A percentile compares a stretch with the other conserved stretches of the same genome.
phyloP scores from a whole-genome alignment of 2,329 filamentous ascomycete genomes.

The Orbilia blumenaviensis region DNA sequence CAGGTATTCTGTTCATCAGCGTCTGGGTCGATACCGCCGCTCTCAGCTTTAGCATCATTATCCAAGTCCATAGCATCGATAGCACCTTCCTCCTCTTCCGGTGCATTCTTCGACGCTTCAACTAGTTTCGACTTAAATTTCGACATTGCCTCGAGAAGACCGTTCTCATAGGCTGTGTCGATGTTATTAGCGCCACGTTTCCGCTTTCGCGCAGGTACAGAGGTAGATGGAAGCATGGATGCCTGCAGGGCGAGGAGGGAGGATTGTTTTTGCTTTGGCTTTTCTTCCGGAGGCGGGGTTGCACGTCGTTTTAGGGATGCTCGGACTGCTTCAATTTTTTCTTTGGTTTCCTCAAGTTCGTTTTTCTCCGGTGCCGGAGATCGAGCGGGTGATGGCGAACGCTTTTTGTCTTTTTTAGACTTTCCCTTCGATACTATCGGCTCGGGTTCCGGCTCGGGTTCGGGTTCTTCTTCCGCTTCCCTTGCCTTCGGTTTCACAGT shows the following conservation, averaged over 20 bases:
- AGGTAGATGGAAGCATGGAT: conserved; percentile 76
- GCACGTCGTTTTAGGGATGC: conserved; percentile 50
- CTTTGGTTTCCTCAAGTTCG: conserved; percentile 35
- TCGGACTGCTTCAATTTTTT: conserved; percentile 47
- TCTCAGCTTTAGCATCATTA: conserved; percentile 57
- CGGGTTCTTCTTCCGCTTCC: background rate
- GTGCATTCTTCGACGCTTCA: conserved; percentile 60
- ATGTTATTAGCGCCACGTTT: conserved; percentile 68
- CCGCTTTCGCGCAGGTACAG: conserved; percentile 75
- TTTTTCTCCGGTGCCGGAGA: conserved; percentile 20
- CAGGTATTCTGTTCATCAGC: conserved; percentile 80
- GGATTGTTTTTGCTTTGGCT: conserved; percentile 57
- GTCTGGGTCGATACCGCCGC: conserved; percentile 61
- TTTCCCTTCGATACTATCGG: conserved; percentile 20
- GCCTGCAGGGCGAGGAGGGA: conserved; percentile 67
- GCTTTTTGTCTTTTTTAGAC: background rate
- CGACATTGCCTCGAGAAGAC: conserved; percentile 75
- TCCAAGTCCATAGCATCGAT: conserved; percentile 53
- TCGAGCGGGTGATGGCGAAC: conserved; percentile 26
- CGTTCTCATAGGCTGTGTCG: conserved; percentile 69
- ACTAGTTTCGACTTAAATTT: conserved; percentile 83
- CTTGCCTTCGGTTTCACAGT: conserved; percentile 8
- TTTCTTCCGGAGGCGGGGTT: conserved; percentile 48
- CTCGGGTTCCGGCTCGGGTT: conserved; percentile 5
- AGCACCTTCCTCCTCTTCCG: conserved; percentile 57